Percentiles rank a stretch among this genome's conserved stretches.
Evolutionary conservation across 768 basidiomycete species (phyloP).

Genomic region (Boletus rubroflammeus): DNA sequence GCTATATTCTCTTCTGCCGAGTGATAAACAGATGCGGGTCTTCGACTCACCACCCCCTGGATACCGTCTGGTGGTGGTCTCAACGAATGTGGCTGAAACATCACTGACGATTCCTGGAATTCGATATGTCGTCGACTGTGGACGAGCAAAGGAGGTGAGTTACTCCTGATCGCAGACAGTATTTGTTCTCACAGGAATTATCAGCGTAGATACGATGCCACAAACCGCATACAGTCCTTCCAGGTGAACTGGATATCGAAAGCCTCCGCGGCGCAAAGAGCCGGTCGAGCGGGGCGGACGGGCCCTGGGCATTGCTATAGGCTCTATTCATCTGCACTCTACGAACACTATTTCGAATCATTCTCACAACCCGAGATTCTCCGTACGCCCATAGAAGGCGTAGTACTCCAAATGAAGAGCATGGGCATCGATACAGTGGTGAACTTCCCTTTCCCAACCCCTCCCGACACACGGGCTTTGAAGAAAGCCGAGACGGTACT

Average conservation of each 20-base stretch:
- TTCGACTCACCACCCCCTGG: constrained; percentile 82
- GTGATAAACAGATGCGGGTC: constrained; percentile 92
- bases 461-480: constrained; percentile 76
- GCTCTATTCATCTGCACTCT: constrained; percentile 92
- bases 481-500: constrained; percentile 80
- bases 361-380: constrained; percentile 91
- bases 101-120: constrained; percentile 96
- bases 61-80: constrained; percentile 84
- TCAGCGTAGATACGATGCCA: constrained; percentile 78
- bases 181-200: not conserved
- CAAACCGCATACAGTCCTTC: constrained; percentile 86
- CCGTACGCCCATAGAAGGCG: constrained; percentile 93
- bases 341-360: constrained; percentile 85
- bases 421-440: constrained; percentile 97
- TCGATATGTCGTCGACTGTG: constrained; percentile 96
- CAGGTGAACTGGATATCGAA: constrained; percentile 93
- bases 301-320: constrained; percentile 98
- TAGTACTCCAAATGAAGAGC: constrained; percentile 97
- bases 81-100: constrained; percentile 96
- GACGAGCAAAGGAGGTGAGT: constrained; percentile 86
- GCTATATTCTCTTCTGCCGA: constrained; percentile 87
- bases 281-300: constrained; percentile 95
- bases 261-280: constrained; percentile 89
- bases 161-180: not conserved
- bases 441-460: constrained; percentile 98